A percentile compares a stretch with the other conserved stretches of the same genome.
Conservation (phyloP, 2,329 filamentous ascomycete genomes). For the Calonectria honghensis region DNA sequence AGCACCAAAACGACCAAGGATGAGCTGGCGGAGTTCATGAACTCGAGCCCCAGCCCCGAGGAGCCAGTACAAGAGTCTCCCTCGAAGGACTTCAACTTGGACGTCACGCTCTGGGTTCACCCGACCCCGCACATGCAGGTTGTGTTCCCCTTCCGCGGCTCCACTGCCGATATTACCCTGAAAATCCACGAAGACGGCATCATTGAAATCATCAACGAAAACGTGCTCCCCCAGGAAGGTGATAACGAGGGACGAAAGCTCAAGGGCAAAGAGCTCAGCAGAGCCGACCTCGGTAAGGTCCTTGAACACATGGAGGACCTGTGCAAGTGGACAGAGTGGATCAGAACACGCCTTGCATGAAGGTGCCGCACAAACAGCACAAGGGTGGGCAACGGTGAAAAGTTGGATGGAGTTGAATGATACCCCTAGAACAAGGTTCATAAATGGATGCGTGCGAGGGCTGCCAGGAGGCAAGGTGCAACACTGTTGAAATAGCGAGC, state of each 20-base stretch:
- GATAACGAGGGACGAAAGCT: conserved; percentile 51
- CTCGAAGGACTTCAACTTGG: conserved; percentile 61
- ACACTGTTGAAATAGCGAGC: not conserved
- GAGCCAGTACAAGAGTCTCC: conserved; percentile 1
- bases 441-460: not conserved
- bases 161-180: conserved; percentile 72
- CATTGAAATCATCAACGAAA: conserved; percentile 75
- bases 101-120: conserved; percentile 72
- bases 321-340: conserved; percentile 73
- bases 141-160: conserved; percentile 70
- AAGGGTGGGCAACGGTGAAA: conserved; percentile 17
- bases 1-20: conserved; percentile 56
- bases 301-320: conserved; percentile 72
- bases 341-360: conserved; percentile 63
- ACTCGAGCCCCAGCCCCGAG: conserved; percentile 19
- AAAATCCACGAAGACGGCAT: conserved; percentile 77
- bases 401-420: conserved; percentile 48
- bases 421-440: conserved; percentile 49
- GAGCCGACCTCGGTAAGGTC: conserved; percentile 65
- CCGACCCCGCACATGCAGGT: conserved; percentile 70
- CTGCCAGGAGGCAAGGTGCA: not conserved
- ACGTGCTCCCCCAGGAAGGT: conserved; percentile 59
- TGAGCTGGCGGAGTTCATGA: conserved; percentile 60
- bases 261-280: conserved; percentile 61
- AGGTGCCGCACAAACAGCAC: not conserved